Conservation (phyloP, 768 basidiomycete genomes). For the Rhodotorula babjevae region DNA sequence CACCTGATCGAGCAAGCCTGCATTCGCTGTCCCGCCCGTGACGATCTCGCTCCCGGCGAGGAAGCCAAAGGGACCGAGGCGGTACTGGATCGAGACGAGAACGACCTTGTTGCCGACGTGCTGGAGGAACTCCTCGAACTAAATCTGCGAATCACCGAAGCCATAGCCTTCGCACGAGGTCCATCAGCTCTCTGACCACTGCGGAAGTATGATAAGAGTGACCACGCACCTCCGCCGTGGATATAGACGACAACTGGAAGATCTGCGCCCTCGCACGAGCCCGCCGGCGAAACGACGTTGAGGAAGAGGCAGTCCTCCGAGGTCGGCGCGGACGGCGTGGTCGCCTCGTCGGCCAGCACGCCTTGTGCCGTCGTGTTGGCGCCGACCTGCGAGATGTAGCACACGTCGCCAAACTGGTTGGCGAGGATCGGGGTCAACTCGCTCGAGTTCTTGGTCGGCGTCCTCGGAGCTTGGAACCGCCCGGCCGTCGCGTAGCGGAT, state of each 20-base stretch:
- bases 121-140: no score
- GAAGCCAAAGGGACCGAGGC: constrained; percentile 55
- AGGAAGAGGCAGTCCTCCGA: constrained; percentile 55
- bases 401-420: no score
- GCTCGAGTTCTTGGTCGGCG: not conserved
- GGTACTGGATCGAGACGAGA: constrained; percentile 55
- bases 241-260: constrained; percentile 53
- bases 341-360: not conserved
- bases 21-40: no score
- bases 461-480: not conserved
- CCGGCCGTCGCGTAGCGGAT: not conserved
- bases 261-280: constrained; percentile 33
- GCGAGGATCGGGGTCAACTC: no score
- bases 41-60: constrained; percentile 53
- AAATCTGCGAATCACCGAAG: no score
- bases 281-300: constrained; percentile 51
- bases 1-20: no score
- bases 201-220: constrained; percentile 46
- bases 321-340: no score
- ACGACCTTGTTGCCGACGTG: constrained; percentile 43
- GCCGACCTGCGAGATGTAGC: not conserved
- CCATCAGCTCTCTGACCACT: no score
- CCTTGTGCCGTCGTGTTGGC: not conserved
- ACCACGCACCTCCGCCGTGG: constrained; percentile 48
- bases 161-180: no score